Percentiles rank a stretch among this genome's conserved stretches.
Conservation (phyloP, 371 early-diverging fungal genomes). For the Smittium mucronatum region DNA sequence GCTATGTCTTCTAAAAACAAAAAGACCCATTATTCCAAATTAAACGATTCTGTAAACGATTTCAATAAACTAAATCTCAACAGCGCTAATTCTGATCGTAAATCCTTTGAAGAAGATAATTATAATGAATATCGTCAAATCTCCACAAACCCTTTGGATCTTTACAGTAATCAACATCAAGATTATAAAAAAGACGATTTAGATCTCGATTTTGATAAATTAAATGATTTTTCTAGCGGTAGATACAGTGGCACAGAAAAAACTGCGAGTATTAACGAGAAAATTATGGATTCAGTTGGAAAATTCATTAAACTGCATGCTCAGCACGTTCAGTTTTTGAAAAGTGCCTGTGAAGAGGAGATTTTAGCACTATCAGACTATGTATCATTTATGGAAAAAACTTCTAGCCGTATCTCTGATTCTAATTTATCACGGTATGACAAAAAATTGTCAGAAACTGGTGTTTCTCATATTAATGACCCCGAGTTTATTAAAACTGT, state of each 20-base stretch:
- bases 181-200: conserved; percentile 29
- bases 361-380: conserved; percentile 60
- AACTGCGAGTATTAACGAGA: background rate
- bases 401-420: background rate
- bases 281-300: conserved; percentile 27
- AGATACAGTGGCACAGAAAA: background rate
- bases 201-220: conserved; percentile 11
- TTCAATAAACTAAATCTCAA: too few relatives aligned
- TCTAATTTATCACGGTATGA: background rate
- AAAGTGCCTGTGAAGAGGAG: conserved; percentile 62
- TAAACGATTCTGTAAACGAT: too few relatives aligned
- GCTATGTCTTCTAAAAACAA: background rate
- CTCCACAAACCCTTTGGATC: too few relatives aligned
- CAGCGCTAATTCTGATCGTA: too few relatives aligned
- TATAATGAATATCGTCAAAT: too few relatives aligned
- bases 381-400: conserved; percentile 29
- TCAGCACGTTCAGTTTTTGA: conserved; percentile 56
- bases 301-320: conserved; percentile 62
- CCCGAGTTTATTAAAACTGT: background rate
- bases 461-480: background rate
- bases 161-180: too few relatives aligned
- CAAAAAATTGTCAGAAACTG: background rate
- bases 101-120: too few relatives aligned
- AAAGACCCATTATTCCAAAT: too few relatives aligned
- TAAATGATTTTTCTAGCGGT: conserved; percentile 9